Conservation (phyloP, 2,329 filamentous ascomycete species). For the Cryphonectria carpinicola region DNA sequence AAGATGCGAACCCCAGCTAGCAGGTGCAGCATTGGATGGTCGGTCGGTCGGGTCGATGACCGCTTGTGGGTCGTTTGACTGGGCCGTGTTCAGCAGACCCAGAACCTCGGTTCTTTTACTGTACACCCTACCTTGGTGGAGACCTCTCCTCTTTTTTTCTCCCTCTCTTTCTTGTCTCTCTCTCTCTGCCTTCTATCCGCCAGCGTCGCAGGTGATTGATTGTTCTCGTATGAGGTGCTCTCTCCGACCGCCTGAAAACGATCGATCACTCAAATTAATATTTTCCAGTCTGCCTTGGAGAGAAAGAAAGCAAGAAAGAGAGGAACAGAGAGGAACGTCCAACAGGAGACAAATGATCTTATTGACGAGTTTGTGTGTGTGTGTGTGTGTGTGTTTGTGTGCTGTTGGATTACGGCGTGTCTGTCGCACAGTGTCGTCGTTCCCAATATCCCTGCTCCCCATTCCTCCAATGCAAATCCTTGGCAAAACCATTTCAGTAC, state of each 20-base stretch:
- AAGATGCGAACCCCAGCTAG: conserved; percentile 7
- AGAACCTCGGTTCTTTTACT: conserved; percentile 2
- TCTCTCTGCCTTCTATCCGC: background rate
- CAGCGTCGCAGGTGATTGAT: background rate
- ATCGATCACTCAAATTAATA: background rate
- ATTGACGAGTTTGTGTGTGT: background rate
- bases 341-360: background rate
- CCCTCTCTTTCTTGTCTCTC: background rate
- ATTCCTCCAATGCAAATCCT: background rate
- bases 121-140: background rate
- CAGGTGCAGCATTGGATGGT: background rate
- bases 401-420: background rate
- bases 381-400: no score
- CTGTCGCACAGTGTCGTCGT: background rate
- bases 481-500: background rate
- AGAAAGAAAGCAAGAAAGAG: background rate
- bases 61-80: background rate
- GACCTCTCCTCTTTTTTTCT: background rate
- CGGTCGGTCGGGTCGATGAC: background rate
- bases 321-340: background rate
- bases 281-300: background rate
- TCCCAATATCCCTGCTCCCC: background rate
- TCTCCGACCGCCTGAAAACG: background rate
- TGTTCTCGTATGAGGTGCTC: background rate
- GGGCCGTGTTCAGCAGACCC: conserved; percentile 5